Evolutionary conservation across 108 stramenopile species (phyloP), one percentile per base, ranked within the genome.

Genomic region (Cyclostephanos tholiformis): DNA sequence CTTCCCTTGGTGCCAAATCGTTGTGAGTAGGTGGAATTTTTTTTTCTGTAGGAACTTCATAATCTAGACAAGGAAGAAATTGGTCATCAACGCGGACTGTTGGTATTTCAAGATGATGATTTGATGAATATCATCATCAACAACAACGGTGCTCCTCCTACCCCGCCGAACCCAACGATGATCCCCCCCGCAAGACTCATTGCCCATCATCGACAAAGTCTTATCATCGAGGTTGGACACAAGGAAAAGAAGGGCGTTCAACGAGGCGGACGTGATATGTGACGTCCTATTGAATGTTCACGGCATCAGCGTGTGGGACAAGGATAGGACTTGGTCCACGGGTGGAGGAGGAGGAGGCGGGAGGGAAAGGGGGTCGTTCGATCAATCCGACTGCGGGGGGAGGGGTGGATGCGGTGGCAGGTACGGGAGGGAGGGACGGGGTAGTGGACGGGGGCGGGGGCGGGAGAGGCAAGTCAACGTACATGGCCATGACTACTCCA

Each of bases 401-500:
- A 49, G 76, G 9, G 38, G 71, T 8, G 67, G 60, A 2, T 10
- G 74, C 27, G 52, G 68, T 4, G 60, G 63, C 22, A 39, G 66
- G 22, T 16, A 35, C 35, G 74, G 65, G 2, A 62, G 74, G 49
- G 65, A 50, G 25, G 46, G 49, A 1, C 39, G 72, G 30, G 38
- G 76, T 9, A 39, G 68, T 6, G 63, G 51, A 48, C 44, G 71
- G 25, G 52, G 50, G 9, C 62, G 63, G 8, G 63, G 52, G 10
- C 44, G 71, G 11, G 77, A 77, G 64, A 39, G 75, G 17, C 61
- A 84, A 50, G 90, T 94, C 69, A 91, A 91, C 52, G 83, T 85
- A 30, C 65, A 77, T 44, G 93, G 93, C 19, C 94, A 95, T 72
- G 94, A 95, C 67, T 95, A 95, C 76, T 17, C 65, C 17, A 82